phyloP scores from a whole-genome alignment of 164 flowering plant genomes.

The Amborella trichopoda region DNA sequence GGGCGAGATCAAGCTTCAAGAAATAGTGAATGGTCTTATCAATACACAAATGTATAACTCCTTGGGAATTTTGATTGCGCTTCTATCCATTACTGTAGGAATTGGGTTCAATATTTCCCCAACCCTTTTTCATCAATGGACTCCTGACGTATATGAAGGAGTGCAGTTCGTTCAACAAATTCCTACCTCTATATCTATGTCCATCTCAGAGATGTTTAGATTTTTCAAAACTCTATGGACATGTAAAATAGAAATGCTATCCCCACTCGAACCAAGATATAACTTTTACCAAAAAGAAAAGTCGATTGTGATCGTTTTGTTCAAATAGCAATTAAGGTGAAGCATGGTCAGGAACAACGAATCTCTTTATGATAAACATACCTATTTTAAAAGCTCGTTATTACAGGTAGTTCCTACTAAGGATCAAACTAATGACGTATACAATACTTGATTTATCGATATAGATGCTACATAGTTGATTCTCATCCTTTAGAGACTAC shows the following conservation, averaged over 20 bases:
- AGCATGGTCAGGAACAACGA: no score
- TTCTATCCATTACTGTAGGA: background rate
- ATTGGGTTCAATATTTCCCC: background rate
- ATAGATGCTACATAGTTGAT: background rate
- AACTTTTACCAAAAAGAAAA: background rate
- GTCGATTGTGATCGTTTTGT: background rate
- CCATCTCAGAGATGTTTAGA: background rate
- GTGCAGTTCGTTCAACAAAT: background rate
- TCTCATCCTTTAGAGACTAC: constrained; percentile 1
- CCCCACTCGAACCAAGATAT: background rate
- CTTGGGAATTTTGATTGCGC: background rate
- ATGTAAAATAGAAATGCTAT: background rate
- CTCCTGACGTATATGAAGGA: background rate
- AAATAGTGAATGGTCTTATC: constrained; percentile 8
- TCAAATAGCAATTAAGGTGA: background rate
- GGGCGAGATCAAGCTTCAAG: constrained; percentile 6
- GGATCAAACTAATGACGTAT: background rate
- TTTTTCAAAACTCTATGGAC: background rate
- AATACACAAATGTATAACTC: constrained; percentile 8
- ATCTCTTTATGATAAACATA: no score
- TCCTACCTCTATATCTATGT: background rate
- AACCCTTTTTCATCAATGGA: background rate
- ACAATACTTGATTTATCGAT: background rate
- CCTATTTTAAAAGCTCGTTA: background rate
- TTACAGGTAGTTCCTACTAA: background rate